A percentile compares a stretch with the other conserved stretches of the same genome.
These are phyloP conservation scores for Massariosphaeria phaeospora DNA, from an alignment of 495 filamentous ascomycete species.

Conservation along the genomic window DNA sequence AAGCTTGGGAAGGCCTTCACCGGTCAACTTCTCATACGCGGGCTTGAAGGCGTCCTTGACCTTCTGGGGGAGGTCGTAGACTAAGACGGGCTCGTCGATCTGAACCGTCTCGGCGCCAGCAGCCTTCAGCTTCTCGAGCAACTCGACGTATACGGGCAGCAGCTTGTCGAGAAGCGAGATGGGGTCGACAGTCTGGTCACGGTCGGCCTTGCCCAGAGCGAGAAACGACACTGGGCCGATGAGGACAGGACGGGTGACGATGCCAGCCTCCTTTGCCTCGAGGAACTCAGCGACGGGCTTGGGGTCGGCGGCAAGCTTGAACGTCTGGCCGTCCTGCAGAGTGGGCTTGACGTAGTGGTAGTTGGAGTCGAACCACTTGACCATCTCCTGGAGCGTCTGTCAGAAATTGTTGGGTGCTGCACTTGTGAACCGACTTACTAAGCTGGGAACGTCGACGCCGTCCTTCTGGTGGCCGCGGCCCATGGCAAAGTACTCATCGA, in stretches of 20 bases:
- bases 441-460: constrained; percentile 82
- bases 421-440: constrained; percentile 46
- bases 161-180: constrained; percentile 89
- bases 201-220: constrained; percentile 91
- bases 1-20: constrained; percentile 71
- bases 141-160: constrained; percentile 84
- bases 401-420: background rate
- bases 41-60: constrained; percentile 97
- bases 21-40: constrained; percentile 83
- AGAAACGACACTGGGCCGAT: constrained; percentile 97
- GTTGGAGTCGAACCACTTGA: constrained; percentile 99
- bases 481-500: constrained; percentile 99
- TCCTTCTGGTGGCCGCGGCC: constrained; percentile 93
- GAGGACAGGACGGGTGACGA: constrained; percentile 86
- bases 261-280: constrained; percentile 94
- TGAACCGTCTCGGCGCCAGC: constrained; percentile 93
- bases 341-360: constrained; percentile 99
- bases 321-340: constrained; percentile 88
- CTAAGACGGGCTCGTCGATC: constrained; percentile 95
- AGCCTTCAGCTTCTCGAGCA: constrained; percentile 84
- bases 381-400: constrained; percentile 68
- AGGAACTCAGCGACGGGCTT: constrained; percentile 92
- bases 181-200: constrained; percentile 82
- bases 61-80: constrained; percentile 82
- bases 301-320: constrained; percentile 78